phyloP scores from a whole-genome alignment of 495 filamentous ascomycete species.

The Neurospora cerealis region DNA sequence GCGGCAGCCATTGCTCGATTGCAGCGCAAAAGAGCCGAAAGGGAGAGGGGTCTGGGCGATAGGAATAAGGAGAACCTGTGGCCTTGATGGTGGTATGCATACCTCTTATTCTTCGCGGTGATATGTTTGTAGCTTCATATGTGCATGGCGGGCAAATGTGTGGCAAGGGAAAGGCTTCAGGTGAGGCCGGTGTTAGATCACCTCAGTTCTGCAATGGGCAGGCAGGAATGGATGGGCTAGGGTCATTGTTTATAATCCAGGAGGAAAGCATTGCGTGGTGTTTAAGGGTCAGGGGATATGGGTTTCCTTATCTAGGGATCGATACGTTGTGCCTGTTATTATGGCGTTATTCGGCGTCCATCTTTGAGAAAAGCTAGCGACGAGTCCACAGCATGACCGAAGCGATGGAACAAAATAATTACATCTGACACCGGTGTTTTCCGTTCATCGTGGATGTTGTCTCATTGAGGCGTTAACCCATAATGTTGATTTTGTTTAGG shows the following conservation, averaged over 20 bases:
- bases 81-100: constrained; percentile 3
- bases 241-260: not conserved
- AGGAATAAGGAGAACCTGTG: constrained; percentile 37
- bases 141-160: not conserved
- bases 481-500: not conserved
- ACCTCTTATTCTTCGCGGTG: not conserved
- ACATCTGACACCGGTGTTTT: not conserved
- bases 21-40: constrained; percentile 42
- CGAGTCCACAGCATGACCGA: not conserved
- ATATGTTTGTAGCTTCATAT: not conserved
- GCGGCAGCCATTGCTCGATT: constrained; percentile 56
- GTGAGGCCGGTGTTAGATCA: not conserved
- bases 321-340: not conserved
- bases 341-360: not conserved
- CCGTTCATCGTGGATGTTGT: not conserved
- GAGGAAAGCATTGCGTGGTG: not conserved
- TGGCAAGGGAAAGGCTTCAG: not conserved
- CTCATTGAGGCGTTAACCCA: not conserved
- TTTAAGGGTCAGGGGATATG: not conserved
- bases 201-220: not conserved
- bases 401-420: not conserved
- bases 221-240: not conserved
- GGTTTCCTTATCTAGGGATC: not conserved
- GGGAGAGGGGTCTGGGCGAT: constrained; percentile 14
- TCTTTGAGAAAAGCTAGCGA: not conserved